A percentile compares a stretch with the other conserved stretches of the same genome.
phyloP scores from a whole-genome alignment of 768 basidiomycete genomes.

The Russula abietina region DNA sequence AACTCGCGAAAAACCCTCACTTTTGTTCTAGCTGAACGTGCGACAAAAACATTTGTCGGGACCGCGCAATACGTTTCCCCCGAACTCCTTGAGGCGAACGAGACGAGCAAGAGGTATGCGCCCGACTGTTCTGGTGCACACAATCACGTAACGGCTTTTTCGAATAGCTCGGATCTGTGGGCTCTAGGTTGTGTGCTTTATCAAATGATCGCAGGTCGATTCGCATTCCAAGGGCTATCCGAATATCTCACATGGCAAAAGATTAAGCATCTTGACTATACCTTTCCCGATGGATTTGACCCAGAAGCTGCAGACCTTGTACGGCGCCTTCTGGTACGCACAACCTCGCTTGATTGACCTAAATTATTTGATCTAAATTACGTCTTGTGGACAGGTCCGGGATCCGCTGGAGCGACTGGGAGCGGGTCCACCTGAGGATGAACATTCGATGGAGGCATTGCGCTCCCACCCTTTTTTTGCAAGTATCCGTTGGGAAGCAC shows the following conservation, averaged over 20 bases:
- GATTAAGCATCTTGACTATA: conserved; percentile 82
- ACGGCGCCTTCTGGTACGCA: conserved; percentile 61
- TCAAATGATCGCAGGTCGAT: conserved; percentile 87
- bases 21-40: conserved; percentile 39
- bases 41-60: conserved; percentile 71
- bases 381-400: conserved; percentile 2
- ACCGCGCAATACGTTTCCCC: conserved; percentile 88
- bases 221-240: conserved; percentile 86
- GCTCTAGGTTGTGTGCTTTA: conserved; percentile 90
- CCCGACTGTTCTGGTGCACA: neutral
- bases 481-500: conserved; percentile 49
- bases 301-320: conserved; percentile 75
- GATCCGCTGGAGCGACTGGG: conserved; percentile 60
- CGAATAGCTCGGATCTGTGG: conserved; percentile 84
- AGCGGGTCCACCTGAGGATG: conserved; percentile 39
- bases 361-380: neutral
- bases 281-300: conserved; percentile 83
- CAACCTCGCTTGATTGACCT: neutral
- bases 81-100: conserved; percentile 68
- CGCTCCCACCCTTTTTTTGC: conserved; percentile 59
- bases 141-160: conserved; percentile 2
- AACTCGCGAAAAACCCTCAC: conserved; percentile 24
- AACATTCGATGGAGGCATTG: conserved; percentile 42
- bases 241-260: conserved; percentile 95
- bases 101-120: conserved; percentile 68